Conservation (phyloP, 768 basidiomycete species). For the Paxillus ammoniavirescens region DNA sequence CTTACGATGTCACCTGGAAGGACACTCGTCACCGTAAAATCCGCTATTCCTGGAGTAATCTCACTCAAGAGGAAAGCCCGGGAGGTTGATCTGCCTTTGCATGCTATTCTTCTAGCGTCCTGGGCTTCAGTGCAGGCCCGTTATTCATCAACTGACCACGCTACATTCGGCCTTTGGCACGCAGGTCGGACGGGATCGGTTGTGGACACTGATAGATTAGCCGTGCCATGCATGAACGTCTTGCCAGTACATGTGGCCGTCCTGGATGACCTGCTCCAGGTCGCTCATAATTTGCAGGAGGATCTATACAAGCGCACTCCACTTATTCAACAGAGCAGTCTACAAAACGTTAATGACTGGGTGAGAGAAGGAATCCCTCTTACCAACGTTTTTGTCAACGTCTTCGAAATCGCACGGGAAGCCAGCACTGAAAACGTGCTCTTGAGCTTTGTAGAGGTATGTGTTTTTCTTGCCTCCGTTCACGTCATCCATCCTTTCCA, state of each 20-base stretch:
- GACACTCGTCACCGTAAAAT: constrained; percentile 29
- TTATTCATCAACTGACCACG: constrained; percentile 23
- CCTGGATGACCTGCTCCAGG: constrained; percentile 19
- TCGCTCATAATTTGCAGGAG: constrained; percentile 33
- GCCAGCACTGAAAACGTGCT: constrained; percentile 13
- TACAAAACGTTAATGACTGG: constrained; percentile 37
- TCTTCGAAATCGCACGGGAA: constrained; percentile 37
- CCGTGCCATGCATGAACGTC: constrained; percentile 45
- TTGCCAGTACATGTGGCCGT: constrained; percentile 36
- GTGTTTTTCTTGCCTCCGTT: constrained; percentile 1
- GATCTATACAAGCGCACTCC: constrained; percentile 38
- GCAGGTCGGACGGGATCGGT: constrained; percentile 39
- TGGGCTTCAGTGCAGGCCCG: constrained; percentile 42
- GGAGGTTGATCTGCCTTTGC: constrained; percentile 32
- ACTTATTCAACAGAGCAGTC: constrained; percentile 40
- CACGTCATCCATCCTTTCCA: background rate
- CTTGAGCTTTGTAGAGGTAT: constrained; percentile 36
- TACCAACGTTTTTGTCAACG: constrained; percentile 45
- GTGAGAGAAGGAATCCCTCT: constrained; percentile 32
- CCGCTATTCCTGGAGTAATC: constrained; percentile 42
- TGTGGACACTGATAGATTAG: constrained; percentile 36
- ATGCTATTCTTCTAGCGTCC: constrained; percentile 41
- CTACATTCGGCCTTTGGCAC: constrained; percentile 48
- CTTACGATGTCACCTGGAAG: background rate
- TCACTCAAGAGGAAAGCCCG: constrained; percentile 47